phyloP scores from a whole-genome alignment of 148 eudicot genomes.

The Polygonum maritimum region DNA sequence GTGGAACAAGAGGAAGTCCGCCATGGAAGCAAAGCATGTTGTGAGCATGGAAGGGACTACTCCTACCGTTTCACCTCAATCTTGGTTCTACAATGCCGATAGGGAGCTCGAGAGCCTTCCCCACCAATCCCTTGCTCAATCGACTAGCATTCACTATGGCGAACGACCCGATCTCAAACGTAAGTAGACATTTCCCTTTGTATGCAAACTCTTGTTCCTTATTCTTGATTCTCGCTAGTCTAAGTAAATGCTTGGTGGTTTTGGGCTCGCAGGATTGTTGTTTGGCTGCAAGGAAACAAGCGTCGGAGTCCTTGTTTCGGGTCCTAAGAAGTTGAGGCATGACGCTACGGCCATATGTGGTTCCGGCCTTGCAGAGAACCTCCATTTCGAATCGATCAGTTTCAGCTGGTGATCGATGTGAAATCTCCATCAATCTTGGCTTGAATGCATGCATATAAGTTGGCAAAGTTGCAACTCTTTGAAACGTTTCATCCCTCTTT shows the following conservation, averaged over 20 bases:
- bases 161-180: slow-evolving; percentile 82
- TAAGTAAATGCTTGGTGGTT: not conserved
- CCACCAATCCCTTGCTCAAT: slow-evolving; percentile 36
- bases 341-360: slow-evolving; percentile 76
- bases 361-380: slow-evolving; percentile 51
- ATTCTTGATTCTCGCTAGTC: not conserved
- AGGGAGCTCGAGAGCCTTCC: slow-evolving; percentile 84
- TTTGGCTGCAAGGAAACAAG: slow-evolving; percentile 48
- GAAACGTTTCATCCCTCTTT: not conserved
- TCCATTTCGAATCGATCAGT: slow-evolving; percentile 83
- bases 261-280: slow-evolving; percentile 38
- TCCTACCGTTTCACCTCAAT: slow-evolving; percentile 31
- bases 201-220: not conserved
- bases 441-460: not conserved
- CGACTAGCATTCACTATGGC: slow-evolving; percentile 60
- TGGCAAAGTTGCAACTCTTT: not conserved
- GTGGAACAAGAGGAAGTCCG: slow-evolving; percentile 59
- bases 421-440: not conserved
- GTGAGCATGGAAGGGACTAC: slow-evolving; percentile 35
- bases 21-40: slow-evolving; percentile 45
- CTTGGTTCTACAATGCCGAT: slow-evolving; percentile 40
- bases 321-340: slow-evolving; percentile 67
- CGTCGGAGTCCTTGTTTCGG: slow-evolving; percentile 64
- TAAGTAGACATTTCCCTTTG: slow-evolving; percentile 24
- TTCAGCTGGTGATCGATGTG: slow-evolving; percentile 75